These are phyloP conservation scores for Periconia sp. DNA, from an alignment of 2,329 filamentous ascomycete genomes.

Conservation along the genomic window DNA sequence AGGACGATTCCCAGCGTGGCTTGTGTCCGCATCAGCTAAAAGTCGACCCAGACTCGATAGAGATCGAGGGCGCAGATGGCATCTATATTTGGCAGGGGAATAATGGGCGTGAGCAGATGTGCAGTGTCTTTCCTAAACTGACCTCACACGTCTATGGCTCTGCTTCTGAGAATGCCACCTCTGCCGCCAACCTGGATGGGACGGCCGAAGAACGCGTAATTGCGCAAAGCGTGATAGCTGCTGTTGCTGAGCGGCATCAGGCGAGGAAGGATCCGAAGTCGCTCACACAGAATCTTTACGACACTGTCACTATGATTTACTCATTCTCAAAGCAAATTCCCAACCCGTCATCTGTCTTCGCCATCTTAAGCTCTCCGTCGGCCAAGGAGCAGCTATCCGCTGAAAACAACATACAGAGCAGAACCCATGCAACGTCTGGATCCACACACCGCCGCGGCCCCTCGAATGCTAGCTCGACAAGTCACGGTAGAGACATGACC, in stretches of 20 bases:
- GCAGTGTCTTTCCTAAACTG: slow-evolving; percentile 9
- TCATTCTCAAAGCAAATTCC: slow-evolving; percentile 42
- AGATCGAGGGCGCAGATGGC: slow-evolving; percentile 22
- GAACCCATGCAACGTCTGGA: not conserved
- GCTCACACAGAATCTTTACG: slow-evolving; percentile 65
- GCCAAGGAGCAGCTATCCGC: not conserved
- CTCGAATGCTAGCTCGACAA: not conserved
- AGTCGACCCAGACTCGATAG: slow-evolving; percentile 33
- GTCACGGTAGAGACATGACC: too few relatives aligned
- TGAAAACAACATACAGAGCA: not conserved
- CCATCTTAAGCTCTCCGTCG: slow-evolving; percentile 21
- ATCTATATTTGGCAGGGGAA: not conserved
- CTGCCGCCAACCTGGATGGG: not conserved
- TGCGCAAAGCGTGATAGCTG: slow-evolving; percentile 15
- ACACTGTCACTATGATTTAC: slow-evolving; percentile 42
- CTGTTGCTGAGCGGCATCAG: slow-evolving; percentile 33
- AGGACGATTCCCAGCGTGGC: slow-evolving; percentile 74
- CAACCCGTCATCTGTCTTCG: slow-evolving; percentile 27
- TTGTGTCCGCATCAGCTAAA: slow-evolving; percentile 64
- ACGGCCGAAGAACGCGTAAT: not conserved
- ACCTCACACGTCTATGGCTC: not conserved
- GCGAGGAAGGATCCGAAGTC: slow-evolving; percentile 63
- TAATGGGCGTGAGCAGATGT: slow-evolving; percentile 4
- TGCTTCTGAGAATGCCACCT: not conserved
- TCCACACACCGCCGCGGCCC: not conserved